These are phyloP conservation scores for Uronychia setigera DNA, from an alignment of 73 alveolate species.

Conservation along the genomic window DNA sequence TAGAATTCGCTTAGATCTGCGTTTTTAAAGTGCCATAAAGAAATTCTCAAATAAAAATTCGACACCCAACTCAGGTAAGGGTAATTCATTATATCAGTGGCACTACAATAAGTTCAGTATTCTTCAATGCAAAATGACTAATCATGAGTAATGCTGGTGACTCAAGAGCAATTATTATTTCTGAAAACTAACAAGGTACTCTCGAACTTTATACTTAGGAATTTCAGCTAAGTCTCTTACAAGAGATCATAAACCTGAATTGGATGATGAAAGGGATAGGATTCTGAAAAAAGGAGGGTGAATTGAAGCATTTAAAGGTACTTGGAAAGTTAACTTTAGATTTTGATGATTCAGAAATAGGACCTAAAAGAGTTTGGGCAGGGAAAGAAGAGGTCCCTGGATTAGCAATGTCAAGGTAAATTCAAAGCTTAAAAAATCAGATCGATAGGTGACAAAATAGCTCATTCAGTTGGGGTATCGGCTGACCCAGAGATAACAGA, in stretches of 20 bases:
- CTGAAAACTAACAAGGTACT: neutral
- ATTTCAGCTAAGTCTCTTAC: constrained; percentile 54
- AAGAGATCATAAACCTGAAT: constrained; percentile 82
- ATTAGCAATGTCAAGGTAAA: constrained; percentile 86
- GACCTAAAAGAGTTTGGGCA: constrained; percentile 90
- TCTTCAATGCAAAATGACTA: constrained; percentile 52
- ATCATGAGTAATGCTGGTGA: constrained; percentile 87
- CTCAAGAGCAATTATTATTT: constrained; percentile 68
- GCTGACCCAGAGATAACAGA: constrained; percentile 83
- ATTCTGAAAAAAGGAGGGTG: constrained; percentile 80
- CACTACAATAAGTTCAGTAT: constrained; percentile 58
- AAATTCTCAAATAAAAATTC: constrained; percentile 7
- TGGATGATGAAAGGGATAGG: constrained; percentile 75
- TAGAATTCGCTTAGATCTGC: neutral
- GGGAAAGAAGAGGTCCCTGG: constrained; percentile 89
- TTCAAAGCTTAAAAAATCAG: no score
- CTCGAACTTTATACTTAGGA: neutral
- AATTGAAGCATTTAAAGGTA: constrained; percentile 74
- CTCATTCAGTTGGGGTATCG: constrained; percentile 76
- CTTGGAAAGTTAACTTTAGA: constrained; percentile 20
- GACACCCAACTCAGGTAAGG: constrained; percentile 13
- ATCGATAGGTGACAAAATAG: constrained; percentile 87
- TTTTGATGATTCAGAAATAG: constrained; percentile 81
- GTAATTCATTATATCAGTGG: constrained; percentile 20
- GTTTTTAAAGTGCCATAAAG: constrained; percentile 11